phyloP scores from a whole-genome alignment of 768 basidiomycete genomes.

The Trametopsis cervina region DNA sequence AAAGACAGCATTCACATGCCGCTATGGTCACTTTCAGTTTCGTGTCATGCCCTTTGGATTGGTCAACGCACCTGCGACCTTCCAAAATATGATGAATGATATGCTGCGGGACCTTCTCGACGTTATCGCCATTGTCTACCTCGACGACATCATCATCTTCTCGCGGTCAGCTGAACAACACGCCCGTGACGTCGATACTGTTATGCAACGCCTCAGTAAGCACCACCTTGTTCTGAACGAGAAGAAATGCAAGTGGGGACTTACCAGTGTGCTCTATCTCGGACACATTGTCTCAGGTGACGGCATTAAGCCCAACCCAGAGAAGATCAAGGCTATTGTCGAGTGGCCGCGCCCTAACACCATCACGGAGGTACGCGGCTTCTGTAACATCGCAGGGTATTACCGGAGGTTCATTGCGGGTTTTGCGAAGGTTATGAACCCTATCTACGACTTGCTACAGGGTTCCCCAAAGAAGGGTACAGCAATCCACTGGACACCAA shows the following conservation, averaged over 20 bases:
- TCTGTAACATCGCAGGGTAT: slow-evolving; percentile 26
- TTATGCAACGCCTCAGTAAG: slow-evolving; percentile 23
- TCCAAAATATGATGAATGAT: slow-evolving; percentile 12
- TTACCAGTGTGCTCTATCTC: slow-evolving; percentile 32
- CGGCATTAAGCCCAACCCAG: slow-evolving; percentile 31
- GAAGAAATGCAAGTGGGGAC: slow-evolving; percentile 31
- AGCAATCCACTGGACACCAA: slow-evolving; percentile 15
- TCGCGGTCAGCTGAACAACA: slow-evolving; percentile 12
- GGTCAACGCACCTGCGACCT: slow-evolving; percentile 11
- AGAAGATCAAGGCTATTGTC: slow-evolving; percentile 30
- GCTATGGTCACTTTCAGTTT: slow-evolving; percentile 30
- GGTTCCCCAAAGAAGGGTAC: slow-evolving; percentile 22
- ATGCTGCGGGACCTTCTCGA: slow-evolving; percentile 14
- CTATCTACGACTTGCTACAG: slow-evolving; percentile 23
- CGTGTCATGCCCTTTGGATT: slow-evolving; percentile 29
- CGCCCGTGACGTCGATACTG: slow-evolving; percentile 9
- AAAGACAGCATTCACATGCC: slow-evolving; percentile 33
- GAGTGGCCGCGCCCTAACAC: slow-evolving; percentile 24
- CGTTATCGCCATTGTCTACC: slow-evolving; percentile 7
- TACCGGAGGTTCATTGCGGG: slow-evolving; percentile 24
- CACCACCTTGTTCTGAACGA: slow-evolving; percentile 23
- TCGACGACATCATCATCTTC: slow-evolving; percentile 15
- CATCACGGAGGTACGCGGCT: slow-evolving; percentile 25
- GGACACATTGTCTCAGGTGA: slow-evolving; percentile 30
- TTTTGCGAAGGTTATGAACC: slow-evolving; percentile 28